These are phyloP conservation scores for Ogataea hybrid DNA, from an alignment of 1,139 yeast species.

Conservation along the genomic window DNA sequence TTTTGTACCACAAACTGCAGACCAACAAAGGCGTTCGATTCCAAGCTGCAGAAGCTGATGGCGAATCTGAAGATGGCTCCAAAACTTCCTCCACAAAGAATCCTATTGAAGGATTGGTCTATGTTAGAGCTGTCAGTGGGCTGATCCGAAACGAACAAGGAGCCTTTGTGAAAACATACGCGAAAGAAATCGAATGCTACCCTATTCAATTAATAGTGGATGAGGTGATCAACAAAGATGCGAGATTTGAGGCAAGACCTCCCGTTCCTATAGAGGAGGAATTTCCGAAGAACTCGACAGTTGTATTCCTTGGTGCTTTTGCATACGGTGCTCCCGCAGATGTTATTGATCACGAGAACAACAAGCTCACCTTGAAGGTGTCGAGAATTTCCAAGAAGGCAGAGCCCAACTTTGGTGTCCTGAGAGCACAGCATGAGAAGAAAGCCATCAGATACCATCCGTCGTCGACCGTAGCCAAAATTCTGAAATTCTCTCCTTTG, in stretches of 20 bases:
- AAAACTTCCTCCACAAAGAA: constrained; percentile 9
- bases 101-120: constrained; percentile 55
- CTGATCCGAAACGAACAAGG: constrained; percentile 65
- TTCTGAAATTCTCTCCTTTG: constrained; percentile 56
- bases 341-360: constrained; percentile 58
- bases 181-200: constrained; percentile 50
- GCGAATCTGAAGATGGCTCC: constrained; percentile 29
- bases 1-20: constrained; percentile 22
- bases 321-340: constrained; percentile 87
- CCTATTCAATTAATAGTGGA: constrained; percentile 84
- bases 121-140: constrained; percentile 77
- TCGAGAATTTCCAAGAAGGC: constrained; percentile 47
- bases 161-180: constrained; percentile 68
- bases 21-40: constrained; percentile 26
- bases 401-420: constrained; percentile 64
- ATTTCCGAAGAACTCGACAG: constrained; percentile 70
- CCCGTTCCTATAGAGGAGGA: constrained; percentile 81
- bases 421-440: constrained; percentile 56
- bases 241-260: constrained; percentile 67
- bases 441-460: constrained; percentile 60
- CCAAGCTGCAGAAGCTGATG: constrained; percentile 10
- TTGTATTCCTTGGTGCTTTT: constrained; percentile 81
- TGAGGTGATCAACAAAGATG: constrained; percentile 69
- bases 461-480: constrained; percentile 63
- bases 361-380: constrained; percentile 50